Evolutionary conservation across 2,329 filamentous ascomycete species (phyloP).

Genomic region (Coniochaeta sp.): DNA sequence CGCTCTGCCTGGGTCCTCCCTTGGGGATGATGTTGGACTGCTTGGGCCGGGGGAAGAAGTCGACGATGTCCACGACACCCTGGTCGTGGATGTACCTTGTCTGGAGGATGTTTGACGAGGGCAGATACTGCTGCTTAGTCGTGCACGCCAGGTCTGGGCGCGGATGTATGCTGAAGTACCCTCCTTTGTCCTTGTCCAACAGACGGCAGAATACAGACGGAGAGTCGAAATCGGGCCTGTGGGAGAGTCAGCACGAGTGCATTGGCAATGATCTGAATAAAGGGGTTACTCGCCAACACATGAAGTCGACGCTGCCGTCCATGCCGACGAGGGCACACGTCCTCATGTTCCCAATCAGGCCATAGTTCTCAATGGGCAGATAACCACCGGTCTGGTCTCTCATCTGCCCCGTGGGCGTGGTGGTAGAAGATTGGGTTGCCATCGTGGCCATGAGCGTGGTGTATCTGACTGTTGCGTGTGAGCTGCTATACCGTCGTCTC

Average conservation of each 20-base stretch:
- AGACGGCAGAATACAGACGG: constrained; percentile 69
- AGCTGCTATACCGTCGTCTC: not conserved
- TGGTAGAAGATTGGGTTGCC: constrained; percentile 23
- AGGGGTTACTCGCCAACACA: constrained; percentile 59
- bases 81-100: constrained; percentile 73
- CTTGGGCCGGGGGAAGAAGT: constrained; percentile 69
- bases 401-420: constrained; percentile 15
- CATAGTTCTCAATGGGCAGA: constrained; percentile 67
- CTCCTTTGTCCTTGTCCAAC: constrained; percentile 67
- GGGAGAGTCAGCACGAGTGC: not conserved
- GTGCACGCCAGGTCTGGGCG: constrained; percentile 45
- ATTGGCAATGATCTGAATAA: not conserved
- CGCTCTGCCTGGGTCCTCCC: constrained; percentile 34
- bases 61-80: constrained; percentile 64
- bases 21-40: constrained; percentile 44
- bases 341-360: constrained; percentile 74
- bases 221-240: constrained; percentile 70
- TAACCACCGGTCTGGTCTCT: constrained; percentile 35
- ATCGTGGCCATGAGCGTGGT: constrained; percentile 14
- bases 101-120: constrained; percentile 67
- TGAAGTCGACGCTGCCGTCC: constrained; percentile 67
- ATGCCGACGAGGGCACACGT: constrained; percentile 71
- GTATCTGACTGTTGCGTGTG: not conserved
- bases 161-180: constrained; percentile 62
- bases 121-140: constrained; percentile 72